A percentile compares a stretch with the other conserved stretches of the same genome.
phyloP scores from a whole-genome alignment of 1,139 yeast genomes.

The Dujonia santamariae region DNA sequence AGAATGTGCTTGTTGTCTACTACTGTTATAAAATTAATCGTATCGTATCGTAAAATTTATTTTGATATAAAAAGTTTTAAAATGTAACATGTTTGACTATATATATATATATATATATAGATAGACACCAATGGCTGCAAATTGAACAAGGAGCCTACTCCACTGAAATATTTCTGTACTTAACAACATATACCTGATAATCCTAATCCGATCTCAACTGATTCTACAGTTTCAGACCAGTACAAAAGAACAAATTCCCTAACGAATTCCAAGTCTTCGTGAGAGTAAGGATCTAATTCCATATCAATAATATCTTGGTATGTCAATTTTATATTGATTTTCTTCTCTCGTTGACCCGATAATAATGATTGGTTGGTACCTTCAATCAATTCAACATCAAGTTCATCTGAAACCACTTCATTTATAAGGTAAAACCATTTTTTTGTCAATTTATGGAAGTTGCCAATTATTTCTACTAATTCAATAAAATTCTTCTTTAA shows the following conservation, averaged over 20 bases:
- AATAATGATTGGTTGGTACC: conserved; percentile 10
- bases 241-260: conserved; percentile 51
- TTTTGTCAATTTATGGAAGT: conserved; percentile 52
- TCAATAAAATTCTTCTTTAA: conserved; percentile 14
- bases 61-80: too few relatives aligned
- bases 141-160: background rate
- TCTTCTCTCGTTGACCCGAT: conserved; percentile 11
- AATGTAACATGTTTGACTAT: too few relatives aligned
- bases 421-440: conserved; percentile 40
- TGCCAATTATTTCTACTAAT: conserved; percentile 45
- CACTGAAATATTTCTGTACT: background rate
- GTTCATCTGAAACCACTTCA: conserved; percentile 28
- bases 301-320: conserved; percentile 61
- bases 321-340: conserved; percentile 37
- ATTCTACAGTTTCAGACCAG: conserved; percentile 43
- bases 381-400: conserved; percentile 8
- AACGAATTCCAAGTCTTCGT: conserved; percentile 56
- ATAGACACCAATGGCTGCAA: too few relatives aligned
- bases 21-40: too few relatives aligned
- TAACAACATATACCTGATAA: conserved; percentile 31
- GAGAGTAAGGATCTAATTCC: conserved; percentile 73
- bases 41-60: too few relatives aligned
- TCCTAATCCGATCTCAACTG: conserved; percentile 34
- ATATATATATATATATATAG: too few relatives aligned
- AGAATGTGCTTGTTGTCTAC: too few relatives aligned